Percentiles rank a stretch among this genome's conserved stretches.
Evolutionary conservation across 345 rosid species (phyloP).

Genomic region (Moricandia moricandioides): DNA sequence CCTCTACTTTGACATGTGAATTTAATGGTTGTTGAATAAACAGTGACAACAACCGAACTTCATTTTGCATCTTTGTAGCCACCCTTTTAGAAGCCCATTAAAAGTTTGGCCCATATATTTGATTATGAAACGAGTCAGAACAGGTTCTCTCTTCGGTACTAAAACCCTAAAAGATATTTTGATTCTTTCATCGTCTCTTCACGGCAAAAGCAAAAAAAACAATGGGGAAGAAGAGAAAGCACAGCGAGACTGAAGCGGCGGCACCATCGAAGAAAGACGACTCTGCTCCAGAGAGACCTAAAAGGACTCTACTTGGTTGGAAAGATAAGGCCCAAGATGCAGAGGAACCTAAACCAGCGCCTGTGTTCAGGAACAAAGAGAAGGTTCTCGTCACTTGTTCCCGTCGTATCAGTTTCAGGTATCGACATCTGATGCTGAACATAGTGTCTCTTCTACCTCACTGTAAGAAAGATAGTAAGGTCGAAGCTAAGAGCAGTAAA

Average conservation of each 20-base stretch:
- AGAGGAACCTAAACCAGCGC: constrained; percentile 9
- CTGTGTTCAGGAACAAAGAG: constrained; percentile 78
- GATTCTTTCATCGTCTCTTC: constrained; percentile 3
- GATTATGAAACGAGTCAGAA: background rate
- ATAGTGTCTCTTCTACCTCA: constrained; percentile 87
- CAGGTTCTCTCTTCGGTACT: background rate
- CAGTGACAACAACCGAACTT: background rate
- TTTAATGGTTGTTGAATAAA: background rate
- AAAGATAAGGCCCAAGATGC: constrained; percentile 52
- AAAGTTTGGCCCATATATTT: background rate
- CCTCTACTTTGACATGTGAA: too few relatives aligned
- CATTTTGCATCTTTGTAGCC: background rate
- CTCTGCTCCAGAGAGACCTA: constrained; percentile 57
- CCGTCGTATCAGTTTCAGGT: constrained; percentile 85
- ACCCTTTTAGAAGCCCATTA: background rate
- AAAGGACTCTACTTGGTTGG: constrained; percentile 80
- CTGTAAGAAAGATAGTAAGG: constrained; percentile 93
- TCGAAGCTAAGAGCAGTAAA: constrained; percentile 74
- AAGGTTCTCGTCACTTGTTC: constrained; percentile 94
- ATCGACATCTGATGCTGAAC: constrained; percentile 90
- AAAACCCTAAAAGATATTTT: constrained; percentile 13
- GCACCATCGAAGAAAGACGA: constrained; percentile 46
- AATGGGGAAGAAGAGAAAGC: constrained; percentile 89
- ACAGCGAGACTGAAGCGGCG: constrained; percentile 42
- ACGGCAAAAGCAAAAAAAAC: background rate